Base-by-base conservation (phyloP, 2,329 filamentous ascomycete species). In the Teratosphaeria destructans region DNA sequence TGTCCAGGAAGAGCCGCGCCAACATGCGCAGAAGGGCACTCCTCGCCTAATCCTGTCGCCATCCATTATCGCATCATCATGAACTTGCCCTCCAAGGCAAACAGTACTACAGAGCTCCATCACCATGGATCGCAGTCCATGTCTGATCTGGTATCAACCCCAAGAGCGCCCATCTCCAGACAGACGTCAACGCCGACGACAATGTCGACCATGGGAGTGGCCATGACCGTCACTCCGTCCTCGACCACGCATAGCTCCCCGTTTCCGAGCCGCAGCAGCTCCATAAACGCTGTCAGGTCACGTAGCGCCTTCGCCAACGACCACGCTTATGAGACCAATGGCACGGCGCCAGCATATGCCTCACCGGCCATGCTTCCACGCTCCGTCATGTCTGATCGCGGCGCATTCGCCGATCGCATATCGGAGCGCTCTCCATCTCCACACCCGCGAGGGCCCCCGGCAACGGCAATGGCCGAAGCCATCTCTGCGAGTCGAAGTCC, bases 381-480 rank as follows among this genome's bases (percentile, higher is more conserved):
- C 26, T 23, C 53, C n/a, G 10, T 37, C 53, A 54, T 53, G 4
- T 53, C n/a, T 4, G 52, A 53, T 32, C 52, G 52, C 52, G 12
- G 12, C 29, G 52, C 52, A 11, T 26, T 53, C 7, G 12, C 27
- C 27, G 53, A 54, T 23, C 57, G 58, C 10, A 52, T 76, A 63
- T 77, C 80, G 58, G 79, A 71, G 52, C 78, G 64, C 81, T 82
- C 69, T 65, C 80, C 83, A 5, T 85, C 84, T 68, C 74, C 77
- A 35, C 71, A 70, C 52, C 61, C 76, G 12, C 72, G 72, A 35
- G 68, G n/a, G 74, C 72, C 74, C 47, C 71, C 74, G 37, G 73
- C 76, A 29, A 84, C 78, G 65, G 85, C 87, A 5, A 82, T 89
- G 68, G 83, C 81, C 55, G 85, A 89, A 62, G 80, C 81, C 57